Percentiles rank a stretch among this genome's conserved stretches.
Evolutionary conservation across 1,284 basidiomycete genomes (phyloP).

Genomic region (Ceratobasidium sp.): DNA sequence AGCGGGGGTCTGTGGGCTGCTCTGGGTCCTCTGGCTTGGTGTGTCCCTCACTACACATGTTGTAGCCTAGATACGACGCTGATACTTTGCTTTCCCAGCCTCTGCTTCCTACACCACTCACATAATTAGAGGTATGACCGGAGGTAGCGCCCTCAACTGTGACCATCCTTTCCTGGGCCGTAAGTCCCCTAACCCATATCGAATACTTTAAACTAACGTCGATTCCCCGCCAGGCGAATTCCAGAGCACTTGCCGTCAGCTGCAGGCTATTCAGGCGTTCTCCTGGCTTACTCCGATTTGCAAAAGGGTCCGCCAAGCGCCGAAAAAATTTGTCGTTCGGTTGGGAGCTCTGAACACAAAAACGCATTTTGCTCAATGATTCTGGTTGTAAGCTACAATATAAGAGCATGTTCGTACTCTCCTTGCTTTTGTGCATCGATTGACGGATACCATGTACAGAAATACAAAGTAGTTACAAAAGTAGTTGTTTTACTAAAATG

Average conservation of each 20-base stretch:
- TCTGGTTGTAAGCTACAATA: too few species aligned
- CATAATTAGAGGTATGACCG: constrained; percentile 39
- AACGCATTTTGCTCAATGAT: too few species aligned
- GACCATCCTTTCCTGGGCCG: not conserved
- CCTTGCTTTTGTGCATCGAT: too few species aligned
- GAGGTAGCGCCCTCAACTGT: constrained; percentile 33
- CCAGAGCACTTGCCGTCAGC: constrained; percentile 45
- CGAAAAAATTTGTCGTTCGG: too few species aligned
- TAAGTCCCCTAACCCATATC: not conserved
- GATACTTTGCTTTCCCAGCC: constrained; percentile 16
- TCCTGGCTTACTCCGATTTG: too few species aligned
- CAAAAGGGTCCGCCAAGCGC: too few species aligned
- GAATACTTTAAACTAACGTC: not conserved
- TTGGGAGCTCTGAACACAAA: too few species aligned
- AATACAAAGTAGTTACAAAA: too few species aligned
- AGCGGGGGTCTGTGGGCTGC: constrained; percentile 35
- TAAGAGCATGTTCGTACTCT: too few species aligned
- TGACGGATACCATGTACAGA: too few species aligned
- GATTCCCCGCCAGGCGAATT: constrained; percentile 34
- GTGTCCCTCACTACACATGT: not conserved
- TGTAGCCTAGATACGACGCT: not conserved
- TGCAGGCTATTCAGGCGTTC: constrained; percentile 47
- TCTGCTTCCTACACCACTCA: constrained; percentile 34
- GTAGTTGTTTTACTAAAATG: too few species aligned
- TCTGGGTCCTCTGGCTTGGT: constrained; percentile 48